A percentile compares a stretch with the other conserved stretches of the same genome.
These are phyloP conservation scores for Fraxinus paxiana DNA, from an alignment of 305 asterid genomes.

Conservation along the genomic window DNA sequence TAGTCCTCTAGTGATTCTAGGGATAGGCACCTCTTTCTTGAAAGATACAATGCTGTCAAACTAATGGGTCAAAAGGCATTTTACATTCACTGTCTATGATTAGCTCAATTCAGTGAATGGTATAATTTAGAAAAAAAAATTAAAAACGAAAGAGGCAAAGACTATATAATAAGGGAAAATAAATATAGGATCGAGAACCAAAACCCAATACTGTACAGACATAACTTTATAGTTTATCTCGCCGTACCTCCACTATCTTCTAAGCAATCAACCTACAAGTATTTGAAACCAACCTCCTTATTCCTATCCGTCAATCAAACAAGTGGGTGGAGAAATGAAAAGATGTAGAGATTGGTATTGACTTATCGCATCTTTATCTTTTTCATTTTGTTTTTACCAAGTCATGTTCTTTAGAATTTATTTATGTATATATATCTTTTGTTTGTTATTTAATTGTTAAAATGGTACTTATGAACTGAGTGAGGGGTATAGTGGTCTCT, in stretches of 20 bases:
- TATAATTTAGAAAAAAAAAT: not conserved
- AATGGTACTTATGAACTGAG: not conserved
- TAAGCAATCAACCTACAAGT: not conserved
- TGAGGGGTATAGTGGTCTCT: not conserved
- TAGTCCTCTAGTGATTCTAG: not conserved
- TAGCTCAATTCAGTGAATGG: not conserved
- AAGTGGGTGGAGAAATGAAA: constrained; percentile 3
- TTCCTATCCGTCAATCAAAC: not conserved
- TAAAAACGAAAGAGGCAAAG: not conserved
- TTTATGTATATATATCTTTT: not conserved
- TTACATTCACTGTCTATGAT: not conserved
- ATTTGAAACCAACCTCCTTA: not conserved
- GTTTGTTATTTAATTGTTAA: not conserved
- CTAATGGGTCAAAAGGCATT: not conserved
- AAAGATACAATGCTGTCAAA: not conserved
- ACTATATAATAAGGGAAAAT: not conserved
- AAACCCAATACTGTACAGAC: not conserved
- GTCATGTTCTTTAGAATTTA: not conserved
- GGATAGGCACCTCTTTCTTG: not conserved
- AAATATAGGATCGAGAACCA: not conserved
- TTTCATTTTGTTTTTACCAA: not conserved
- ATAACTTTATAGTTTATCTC: not conserved
- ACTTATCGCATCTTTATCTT: not conserved
- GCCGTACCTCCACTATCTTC: not conserved
- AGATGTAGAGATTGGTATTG: not conserved